Evolutionary conservation across 2,329 filamentous ascomycete genomes (phyloP).

Genomic region (Karstenula rhodostoma): DNA sequence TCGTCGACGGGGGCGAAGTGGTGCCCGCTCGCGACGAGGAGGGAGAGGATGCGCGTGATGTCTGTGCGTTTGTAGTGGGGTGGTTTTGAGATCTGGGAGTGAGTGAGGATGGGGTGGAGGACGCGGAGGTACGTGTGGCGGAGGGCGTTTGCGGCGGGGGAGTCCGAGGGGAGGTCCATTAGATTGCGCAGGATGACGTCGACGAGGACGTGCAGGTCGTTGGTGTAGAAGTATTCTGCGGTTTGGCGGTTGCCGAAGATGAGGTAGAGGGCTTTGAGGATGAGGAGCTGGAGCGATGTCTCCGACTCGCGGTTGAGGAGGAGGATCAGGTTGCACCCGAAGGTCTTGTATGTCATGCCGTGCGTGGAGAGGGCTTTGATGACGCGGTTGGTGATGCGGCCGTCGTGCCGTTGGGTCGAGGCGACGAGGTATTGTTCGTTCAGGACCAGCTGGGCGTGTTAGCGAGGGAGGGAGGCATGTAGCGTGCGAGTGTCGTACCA

Average conservation of each 20-base stretch:
- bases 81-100: slow-evolving; percentile 87
- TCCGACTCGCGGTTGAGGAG: slow-evolving; percentile 93
- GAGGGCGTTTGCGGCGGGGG: slow-evolving; percentile 60
- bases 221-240: slow-evolving; percentile 98
- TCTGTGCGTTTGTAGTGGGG: slow-evolving; percentile 93
- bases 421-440: slow-evolving; percentile 98
- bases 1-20: slow-evolving; percentile 85
- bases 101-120: slow-evolving; percentile 85
- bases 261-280: slow-evolving; percentile 92
- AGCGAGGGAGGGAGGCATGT: not conserved
- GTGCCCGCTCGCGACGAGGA: slow-evolving; percentile 70
- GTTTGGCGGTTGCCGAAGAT: slow-evolving; percentile 92
- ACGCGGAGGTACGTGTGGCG: slow-evolving; percentile 96
- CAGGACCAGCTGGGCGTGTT: slow-evolving; percentile 75
- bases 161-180: slow-evolving; percentile 91
- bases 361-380: slow-evolving; percentile 88
- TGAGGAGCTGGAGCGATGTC: slow-evolving; percentile 92
- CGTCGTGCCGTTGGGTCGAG: slow-evolving; percentile 52
- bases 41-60: slow-evolving; percentile 75
- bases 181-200: slow-evolving; percentile 97
- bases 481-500: slow-evolving; percentile 66
- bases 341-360: slow-evolving; percentile 85
- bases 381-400: slow-evolving; percentile 82
- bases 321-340: slow-evolving; percentile 96
- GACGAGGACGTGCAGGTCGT: slow-evolving; percentile 90